phyloP scores from a whole-genome alignment of 2,329 filamentous ascomycete species.

The Xylaria sp. region DNA sequence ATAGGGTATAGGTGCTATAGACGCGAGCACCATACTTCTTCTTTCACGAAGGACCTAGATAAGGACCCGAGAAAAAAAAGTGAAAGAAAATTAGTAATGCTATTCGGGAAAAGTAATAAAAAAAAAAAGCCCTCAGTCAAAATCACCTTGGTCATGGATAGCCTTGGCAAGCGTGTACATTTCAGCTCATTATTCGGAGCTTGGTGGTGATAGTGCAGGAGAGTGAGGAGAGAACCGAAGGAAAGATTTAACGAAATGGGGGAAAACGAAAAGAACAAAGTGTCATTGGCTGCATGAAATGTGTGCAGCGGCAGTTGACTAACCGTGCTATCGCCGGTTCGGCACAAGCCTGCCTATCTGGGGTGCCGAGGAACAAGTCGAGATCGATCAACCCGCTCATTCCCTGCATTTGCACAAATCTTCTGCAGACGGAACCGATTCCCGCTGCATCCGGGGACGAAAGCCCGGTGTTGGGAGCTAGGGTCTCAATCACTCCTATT shows the following conservation, averaged over 20 bases:
- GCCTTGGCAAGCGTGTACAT: constrained; percentile 11
- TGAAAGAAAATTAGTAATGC: neutral
- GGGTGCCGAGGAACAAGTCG: constrained; percentile 28
- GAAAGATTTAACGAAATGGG: constrained; percentile 4
- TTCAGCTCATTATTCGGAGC: neutral
- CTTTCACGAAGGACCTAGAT: neutral
- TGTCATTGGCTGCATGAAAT: constrained; percentile 13
- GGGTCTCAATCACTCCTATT: constrained; percentile 17
- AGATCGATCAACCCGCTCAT: constrained; percentile 37
- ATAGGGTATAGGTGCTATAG: constrained; percentile 3
- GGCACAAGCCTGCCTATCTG: constrained; percentile 31
- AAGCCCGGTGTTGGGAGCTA: constrained; percentile 33
- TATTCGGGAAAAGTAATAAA: no score
- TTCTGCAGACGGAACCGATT: constrained; percentile 37
- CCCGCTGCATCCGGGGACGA: constrained; percentile 31
- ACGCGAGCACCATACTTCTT: neutral
- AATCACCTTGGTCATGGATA: neutral
- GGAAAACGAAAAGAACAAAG: neutral
- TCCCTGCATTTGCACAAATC: constrained; percentile 28
- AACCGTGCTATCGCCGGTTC: constrained; percentile 18
- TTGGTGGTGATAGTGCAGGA: neutral
- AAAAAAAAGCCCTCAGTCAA: neutral
- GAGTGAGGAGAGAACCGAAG: neutral
- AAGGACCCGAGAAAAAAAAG: neutral
- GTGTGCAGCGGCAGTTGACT: constrained; percentile 20